Evolutionary conservation across 306 rosid genomes (phyloP).

Genomic region (Trifolium fragiferum): DNA sequence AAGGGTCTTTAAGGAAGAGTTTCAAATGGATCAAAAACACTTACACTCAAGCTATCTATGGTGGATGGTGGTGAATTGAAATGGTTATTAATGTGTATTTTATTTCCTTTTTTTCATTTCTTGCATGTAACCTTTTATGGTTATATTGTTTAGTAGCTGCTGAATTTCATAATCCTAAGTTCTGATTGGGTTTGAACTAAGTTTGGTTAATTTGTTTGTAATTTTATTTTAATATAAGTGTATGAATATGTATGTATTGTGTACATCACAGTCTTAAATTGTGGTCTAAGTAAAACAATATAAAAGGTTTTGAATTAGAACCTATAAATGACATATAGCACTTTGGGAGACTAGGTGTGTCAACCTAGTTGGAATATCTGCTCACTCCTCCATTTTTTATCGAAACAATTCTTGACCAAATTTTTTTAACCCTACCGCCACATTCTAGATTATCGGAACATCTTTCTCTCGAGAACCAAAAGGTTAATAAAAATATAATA

Average conservation of each 20-base stretch:
- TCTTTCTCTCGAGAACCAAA: too few species aligned
- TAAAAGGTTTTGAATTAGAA: too few species aligned
- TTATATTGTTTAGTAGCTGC: not conserved
- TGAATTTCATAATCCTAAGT: constrained; percentile 2
- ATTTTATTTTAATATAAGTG: not conserved
- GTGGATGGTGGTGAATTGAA: constrained; percentile 72
- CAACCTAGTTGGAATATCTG: too few species aligned
- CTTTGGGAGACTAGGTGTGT: too few species aligned
- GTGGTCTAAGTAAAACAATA: not conserved
- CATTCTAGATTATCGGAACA: too few species aligned
- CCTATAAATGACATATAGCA: too few species aligned
- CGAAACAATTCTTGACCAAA: too few species aligned
- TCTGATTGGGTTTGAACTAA: constrained; percentile 17
- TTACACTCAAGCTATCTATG: constrained; percentile 63
- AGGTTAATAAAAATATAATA: too few species aligned
- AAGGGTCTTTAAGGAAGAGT: constrained; percentile 80
- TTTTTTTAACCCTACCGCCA: too few species aligned
- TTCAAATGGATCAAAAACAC: constrained; percentile 86
- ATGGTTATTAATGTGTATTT: not conserved
- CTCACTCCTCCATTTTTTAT: too few species aligned
- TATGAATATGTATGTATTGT: not conserved
- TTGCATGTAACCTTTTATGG: not conserved
- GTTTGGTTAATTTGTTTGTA: not conserved
- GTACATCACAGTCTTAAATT: not conserved
- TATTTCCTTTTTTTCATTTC: not conserved